A percentile compares a stretch with the other conserved stretches of the same genome.
Conservation (phyloP, 2,329 filamentous ascomycete species). For the Emmonsiellopsis sp. region DNA sequence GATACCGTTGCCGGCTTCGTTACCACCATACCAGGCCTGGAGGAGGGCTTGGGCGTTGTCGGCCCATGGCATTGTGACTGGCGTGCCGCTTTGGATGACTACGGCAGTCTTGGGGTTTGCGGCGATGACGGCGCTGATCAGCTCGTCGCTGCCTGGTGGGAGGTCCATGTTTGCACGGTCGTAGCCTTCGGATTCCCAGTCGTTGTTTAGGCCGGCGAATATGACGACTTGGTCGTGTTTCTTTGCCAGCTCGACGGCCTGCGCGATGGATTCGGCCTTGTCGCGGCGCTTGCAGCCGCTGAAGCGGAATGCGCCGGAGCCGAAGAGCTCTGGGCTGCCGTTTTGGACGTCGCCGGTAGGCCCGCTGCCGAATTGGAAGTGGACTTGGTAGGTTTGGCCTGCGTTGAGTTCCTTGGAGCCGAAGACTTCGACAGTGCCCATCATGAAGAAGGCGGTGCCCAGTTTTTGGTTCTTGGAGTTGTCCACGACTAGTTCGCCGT, state of each 20-base stretch:
- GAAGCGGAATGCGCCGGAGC: constrained; percentile 52
- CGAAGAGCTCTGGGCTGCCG: constrained; percentile 40
- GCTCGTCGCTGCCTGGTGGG: constrained; percentile 44
- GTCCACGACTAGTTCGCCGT: constrained; percentile 54
- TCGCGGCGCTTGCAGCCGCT: constrained; percentile 52
- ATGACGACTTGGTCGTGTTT: constrained; percentile 68
- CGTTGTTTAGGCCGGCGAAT: constrained; percentile 66
- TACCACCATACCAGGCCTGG: constrained; percentile 81
- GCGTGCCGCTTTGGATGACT: constrained; percentile 69
- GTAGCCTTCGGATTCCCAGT: constrained; percentile 72
- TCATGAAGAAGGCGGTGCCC: constrained; percentile 57
- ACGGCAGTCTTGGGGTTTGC: constrained; percentile 62
- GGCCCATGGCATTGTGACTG: constrained; percentile 44
- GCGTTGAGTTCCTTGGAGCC: constrained; percentile 49
- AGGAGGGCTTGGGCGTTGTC: constrained; percentile 47
- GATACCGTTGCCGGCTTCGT: constrained; percentile 73
- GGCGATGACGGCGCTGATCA: constrained; percentile 54
- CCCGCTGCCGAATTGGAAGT: constrained; percentile 51
- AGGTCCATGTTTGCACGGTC: constrained; percentile 50
- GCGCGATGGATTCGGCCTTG: constrained; percentile 49
- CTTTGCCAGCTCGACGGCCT: constrained; percentile 58
- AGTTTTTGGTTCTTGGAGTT: constrained; percentile 55
- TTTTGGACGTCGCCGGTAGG: constrained; percentile 49
- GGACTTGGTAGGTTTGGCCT: constrained; percentile 49
- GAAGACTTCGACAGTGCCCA: constrained; percentile 54